phyloP scores from a whole-genome alignment of 176 grass and related monocot genomes.

The Thinopyrum elongatum region DNA sequence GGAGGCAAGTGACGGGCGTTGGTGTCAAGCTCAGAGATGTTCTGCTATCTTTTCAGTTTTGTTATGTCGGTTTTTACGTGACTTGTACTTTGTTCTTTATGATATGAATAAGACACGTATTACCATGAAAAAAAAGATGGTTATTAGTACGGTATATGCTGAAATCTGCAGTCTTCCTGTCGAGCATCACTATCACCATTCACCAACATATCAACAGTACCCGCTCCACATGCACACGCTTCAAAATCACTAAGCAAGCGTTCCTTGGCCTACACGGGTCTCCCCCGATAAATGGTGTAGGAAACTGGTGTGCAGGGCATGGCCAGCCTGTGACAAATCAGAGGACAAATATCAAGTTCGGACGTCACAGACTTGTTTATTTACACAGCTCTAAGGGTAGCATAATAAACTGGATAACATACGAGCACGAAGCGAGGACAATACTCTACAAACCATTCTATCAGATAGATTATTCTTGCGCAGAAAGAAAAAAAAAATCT shows the following conservation, averaged over 20 bases:
- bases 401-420: conserved; percentile 1
- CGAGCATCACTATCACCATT: not conserved
- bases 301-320: conserved; percentile 54
- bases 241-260: not conserved
- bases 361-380: not conserved
- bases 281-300: conserved; percentile 35
- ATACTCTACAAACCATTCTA: not conserved
- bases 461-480: conserved; percentile 21
- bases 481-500: not conserved
- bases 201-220: not conserved
- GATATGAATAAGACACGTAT: no score
- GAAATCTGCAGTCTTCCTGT: not conserved
- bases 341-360: not conserved
- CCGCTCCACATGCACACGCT: not conserved
- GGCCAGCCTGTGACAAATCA: conserved; percentile 52
- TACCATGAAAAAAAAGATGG: no score
- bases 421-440: not conserved
- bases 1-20: no score
- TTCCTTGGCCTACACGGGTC: conserved; percentile 16
- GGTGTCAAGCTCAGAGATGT: no score
- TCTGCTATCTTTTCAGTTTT: no score
- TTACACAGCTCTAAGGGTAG: not conserved
- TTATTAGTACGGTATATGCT: not conserved
- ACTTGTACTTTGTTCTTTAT: no score
- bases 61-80: no score